phyloP scores from a whole-genome alignment of 2,329 filamentous ascomycete genomes.

The Torrubiella hemipterigena region DNA sequence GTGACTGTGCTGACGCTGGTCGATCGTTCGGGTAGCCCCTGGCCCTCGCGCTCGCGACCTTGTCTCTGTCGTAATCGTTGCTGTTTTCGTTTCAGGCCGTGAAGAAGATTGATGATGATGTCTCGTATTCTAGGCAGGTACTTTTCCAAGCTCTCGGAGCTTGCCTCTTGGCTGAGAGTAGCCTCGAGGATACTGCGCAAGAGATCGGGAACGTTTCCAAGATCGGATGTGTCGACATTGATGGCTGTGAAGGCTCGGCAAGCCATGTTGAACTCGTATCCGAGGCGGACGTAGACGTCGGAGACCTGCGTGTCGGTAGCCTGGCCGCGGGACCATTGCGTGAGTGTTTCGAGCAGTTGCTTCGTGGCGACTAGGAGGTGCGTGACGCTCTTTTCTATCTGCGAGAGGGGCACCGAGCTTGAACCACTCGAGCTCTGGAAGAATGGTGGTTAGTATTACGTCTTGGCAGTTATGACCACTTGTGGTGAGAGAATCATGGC shows the following conservation, averaged over 20 bases:
- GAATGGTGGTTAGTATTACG: no score
- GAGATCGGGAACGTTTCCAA: constrained; percentile 89
- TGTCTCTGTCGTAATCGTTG: constrained; percentile 65
- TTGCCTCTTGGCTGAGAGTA: constrained; percentile 92
- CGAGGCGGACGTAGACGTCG: constrained; percentile 92
- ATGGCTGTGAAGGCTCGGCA: constrained; percentile 95
- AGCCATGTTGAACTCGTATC: constrained; percentile 98
- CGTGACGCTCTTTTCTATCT: constrained; percentile 98
- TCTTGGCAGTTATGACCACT: no score
- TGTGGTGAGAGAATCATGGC: no score
- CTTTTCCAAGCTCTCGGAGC: constrained; percentile 81
- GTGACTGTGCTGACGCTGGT: constrained; percentile 47
- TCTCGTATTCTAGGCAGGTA: constrained; percentile 91
- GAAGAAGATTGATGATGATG: constrained; percentile 95
- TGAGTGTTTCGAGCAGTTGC: constrained; percentile 91
- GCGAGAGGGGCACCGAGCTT: constrained; percentile 56
- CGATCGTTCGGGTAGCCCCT: constrained; percentile 33
- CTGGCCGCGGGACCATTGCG: constrained; percentile 88
- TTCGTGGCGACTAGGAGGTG: constrained; percentile 96
- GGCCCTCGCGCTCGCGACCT: constrained; percentile 38
- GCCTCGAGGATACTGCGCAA: constrained; percentile 86
- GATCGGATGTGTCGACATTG: constrained; percentile 85
- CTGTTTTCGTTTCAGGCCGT: constrained; percentile 94
- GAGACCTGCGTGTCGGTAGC: constrained; percentile 93
- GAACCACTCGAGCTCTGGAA: no score